Conservation (phyloP, 1,139 yeast species). For the Wickerhamiella infanticola region DNA sequence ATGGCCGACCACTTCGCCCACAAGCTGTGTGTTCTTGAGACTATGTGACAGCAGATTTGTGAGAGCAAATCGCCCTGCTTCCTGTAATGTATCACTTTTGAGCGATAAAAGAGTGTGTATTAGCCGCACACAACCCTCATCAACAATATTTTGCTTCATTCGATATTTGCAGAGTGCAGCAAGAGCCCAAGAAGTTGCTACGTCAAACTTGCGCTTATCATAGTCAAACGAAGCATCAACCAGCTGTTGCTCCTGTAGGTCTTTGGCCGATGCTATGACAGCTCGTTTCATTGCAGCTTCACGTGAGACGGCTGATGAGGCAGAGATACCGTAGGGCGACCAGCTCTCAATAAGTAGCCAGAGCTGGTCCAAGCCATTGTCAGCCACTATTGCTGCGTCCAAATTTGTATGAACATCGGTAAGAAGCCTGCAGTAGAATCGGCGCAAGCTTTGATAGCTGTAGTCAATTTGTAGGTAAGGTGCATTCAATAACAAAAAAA, state of each 20-base stretch:
- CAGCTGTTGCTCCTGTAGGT: constrained; percentile 24
- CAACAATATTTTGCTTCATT: constrained; percentile 7
- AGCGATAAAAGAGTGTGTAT: constrained; percentile 52
- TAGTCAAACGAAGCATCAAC: constrained; percentile 70
- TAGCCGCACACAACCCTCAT: background rate
- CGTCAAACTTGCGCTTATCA: constrained; percentile 57
- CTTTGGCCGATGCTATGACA: constrained; percentile 17
- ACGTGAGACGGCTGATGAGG: constrained; percentile 46
- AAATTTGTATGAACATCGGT: constrained; percentile 3
- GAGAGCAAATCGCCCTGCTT: constrained; percentile 59
- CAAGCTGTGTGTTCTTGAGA: constrained; percentile 39
- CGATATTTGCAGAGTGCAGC: constrained; percentile 41
- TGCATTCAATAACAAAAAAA: constrained; percentile 45
- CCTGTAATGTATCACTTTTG: constrained; percentile 42
- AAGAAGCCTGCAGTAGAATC: constrained; percentile 47
- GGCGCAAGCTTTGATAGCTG: constrained; percentile 59
- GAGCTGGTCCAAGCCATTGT: constrained; percentile 4
- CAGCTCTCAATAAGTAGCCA: constrained; percentile 61
- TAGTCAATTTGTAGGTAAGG: constrained; percentile 49
- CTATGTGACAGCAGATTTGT: constrained; percentile 49
- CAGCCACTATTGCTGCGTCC: constrained; percentile 16
- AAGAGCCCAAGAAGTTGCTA: constrained; percentile 69
- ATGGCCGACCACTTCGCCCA: constrained; percentile 47
- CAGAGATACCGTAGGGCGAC: constrained; percentile 77
- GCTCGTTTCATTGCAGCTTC: constrained; percentile 40